These are phyloP conservation scores for Aspergillus cavernicola DNA, from an alignment of 495 filamentous ascomycete genomes.

Conservation along the genomic window DNA sequence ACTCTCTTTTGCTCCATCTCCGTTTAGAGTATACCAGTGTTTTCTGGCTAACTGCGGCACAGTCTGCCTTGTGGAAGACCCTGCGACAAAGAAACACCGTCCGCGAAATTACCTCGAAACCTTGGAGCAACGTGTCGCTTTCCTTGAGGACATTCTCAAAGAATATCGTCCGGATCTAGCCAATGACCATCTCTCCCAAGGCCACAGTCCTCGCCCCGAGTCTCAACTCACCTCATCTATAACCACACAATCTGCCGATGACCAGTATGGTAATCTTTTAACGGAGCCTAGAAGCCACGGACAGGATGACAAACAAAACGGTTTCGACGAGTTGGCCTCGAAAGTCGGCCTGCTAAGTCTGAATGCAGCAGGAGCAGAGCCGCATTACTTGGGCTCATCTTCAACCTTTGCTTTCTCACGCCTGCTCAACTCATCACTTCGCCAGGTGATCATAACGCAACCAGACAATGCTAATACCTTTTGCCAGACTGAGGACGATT, in stretches of 20 bases:
- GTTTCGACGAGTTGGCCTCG: background rate
- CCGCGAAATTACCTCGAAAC: conserved; percentile 18
- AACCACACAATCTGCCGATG: background rate
- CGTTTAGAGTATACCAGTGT: too few relatives aligned
- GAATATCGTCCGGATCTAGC: background rate
- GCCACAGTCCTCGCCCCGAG: background rate
- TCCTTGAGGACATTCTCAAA: conserved; percentile 9
- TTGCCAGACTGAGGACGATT: background rate
- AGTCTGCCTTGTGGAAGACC: conserved; percentile 14
- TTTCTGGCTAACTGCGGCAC: background rate
- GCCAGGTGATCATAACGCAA: background rate
- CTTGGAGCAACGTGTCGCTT: conserved; percentile 12
- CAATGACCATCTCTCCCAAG: background rate
- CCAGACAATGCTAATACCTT: background rate
- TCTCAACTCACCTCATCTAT: background rate
- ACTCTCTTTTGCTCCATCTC: too few relatives aligned
- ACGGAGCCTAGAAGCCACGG: background rate
- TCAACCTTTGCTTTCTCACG: background rate
- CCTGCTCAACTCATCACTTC: background rate
- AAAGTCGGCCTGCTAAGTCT: background rate
- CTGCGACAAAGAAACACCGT: conserved; percentile 8
- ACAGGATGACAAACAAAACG: background rate
- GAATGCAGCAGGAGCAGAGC: background rate
- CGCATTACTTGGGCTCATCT: background rate
- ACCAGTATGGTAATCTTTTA: background rate